Evolutionary conservation across 495 filamentous ascomycete genomes (phyloP), one percentile per base, ranked within the genome.

Genomic region (Hypoxylon intermedium): DNA sequence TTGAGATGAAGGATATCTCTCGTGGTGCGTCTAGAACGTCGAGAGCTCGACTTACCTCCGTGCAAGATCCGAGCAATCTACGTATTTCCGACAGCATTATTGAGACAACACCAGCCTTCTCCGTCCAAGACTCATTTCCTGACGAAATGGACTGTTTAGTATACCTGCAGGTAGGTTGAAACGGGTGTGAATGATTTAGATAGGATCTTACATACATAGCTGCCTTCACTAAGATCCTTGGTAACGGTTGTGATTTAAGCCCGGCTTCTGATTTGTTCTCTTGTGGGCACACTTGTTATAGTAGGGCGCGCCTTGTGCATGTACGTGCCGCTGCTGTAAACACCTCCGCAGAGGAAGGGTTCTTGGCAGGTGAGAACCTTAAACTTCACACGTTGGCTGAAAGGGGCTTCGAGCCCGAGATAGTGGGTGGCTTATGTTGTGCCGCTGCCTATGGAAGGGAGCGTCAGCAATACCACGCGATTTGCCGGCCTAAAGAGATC

Each of bases 281-380:
- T 9, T 20, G 21, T 5, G 34, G 19, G 28, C 34, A 51, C 50
- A 40, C 43, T 50, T 59, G 33, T 33, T 54, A 58, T 38, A n/a
- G 38, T 37, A 44, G 33, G 53, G 49, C 40, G 55, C 51, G 56
- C 55, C 43, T 55, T 59, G 56, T 60, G 57, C 47, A 65, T 52
- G 52, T 60, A 65, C 51, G 51, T 60, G 52, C 51, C 56, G 62
- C 62, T 38, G 62, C 62, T 52, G 56, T 65, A 65, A 60, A 53
- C 34, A 11, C 52, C 46, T 65, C 62, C 56, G 52, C 46, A 55
- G 43, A 58, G 28, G 42, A 40, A 52, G 42, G 56, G 46, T 53
- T 53, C 62, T 65, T 65, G 62, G 62, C 62, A 36, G 55, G 62
- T 65, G 47, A 65, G 62, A 65, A 65, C 62, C 62, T 65, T 65